Evolutionary conservation across 495 filamentous ascomycete species (phyloP), one percentile per base, ranked within the genome.

Genomic region (Sordaria brevicollis): DNA sequence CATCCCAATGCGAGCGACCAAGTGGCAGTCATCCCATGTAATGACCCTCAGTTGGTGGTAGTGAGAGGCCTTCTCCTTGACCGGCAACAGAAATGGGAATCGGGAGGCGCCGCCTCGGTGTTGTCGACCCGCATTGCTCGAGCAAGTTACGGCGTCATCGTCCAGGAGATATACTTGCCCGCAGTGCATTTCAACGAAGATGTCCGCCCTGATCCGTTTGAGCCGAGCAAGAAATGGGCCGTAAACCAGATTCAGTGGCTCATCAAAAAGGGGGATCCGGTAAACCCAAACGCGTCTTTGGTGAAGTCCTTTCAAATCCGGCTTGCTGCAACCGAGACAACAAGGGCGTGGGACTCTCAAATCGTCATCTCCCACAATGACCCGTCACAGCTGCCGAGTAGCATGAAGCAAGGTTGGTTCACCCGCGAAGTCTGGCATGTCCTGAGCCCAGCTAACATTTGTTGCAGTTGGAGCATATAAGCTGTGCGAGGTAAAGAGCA

Each of bases 41-140:
- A 80, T 38, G 86, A 89, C 67, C 86, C 86, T 75, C 87, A 89
- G 69, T 81, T 89, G 17, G 87, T 86, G 2, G 86, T 88, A 1
- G 84, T 86, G 15, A 83, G 85, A 66, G 87, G 87, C 11, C 69
- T 89, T 19, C 82, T 88, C 6, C 74, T 86, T 9, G 86, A 88
- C 67, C 80, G 85, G n/a, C 78, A 83, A 17, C 83, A 88, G 67
- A 79, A 81, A 38, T 75, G 86, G 31, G 80, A 82, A 35, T 79
- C 79, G 33, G 57, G 68, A 2, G 79, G 76, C 0, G 71, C 74
- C 5, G 54, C 69, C 35, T 75, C 78, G 1, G 81, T 86, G 9
- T 80, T 87, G 68, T 79, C 78, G 37, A 78, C 81, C 62, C 74
- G 86, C 57, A 82, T 85, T 67, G 85, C 84, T 4, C 82, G 86